A percentile compares a stretch with the other conserved stretches of the same genome.
Conservation (phyloP, 306 rosid species). For the Prinsepia uniflora region DNA sequence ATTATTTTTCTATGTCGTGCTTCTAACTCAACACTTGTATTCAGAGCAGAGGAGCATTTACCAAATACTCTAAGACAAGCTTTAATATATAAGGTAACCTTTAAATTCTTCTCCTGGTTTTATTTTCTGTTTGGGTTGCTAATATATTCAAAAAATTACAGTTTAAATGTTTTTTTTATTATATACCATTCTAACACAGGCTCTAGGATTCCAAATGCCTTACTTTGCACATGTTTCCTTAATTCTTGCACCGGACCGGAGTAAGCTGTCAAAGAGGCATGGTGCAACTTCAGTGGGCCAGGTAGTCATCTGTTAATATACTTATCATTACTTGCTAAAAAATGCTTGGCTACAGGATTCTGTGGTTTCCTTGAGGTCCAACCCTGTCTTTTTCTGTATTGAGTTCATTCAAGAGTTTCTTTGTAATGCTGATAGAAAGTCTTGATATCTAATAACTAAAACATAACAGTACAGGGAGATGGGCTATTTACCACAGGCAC, state of each 20-base stretch:
- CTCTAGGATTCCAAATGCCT: slow-evolving; percentile 21
- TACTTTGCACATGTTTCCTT: slow-evolving; percentile 73
- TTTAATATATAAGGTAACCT: slow-evolving; percentile 67
- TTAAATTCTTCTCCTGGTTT: slow-evolving; percentile 13
- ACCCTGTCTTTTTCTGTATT: not conserved
- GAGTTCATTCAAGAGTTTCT: not conserved
- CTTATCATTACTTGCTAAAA: not conserved
- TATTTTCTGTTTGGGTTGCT: not conserved
- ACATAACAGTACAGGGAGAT: slow-evolving; percentile 80
- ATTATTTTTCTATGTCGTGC: not conserved
- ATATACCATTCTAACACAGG: slow-evolving; percentile 1
- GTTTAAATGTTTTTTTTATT: not conserved
- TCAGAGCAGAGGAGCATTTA: slow-evolving; percentile 27
- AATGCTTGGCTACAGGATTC: not conserved
- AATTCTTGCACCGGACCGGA: slow-evolving; percentile 92
- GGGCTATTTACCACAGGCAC: slow-evolving; percentile 91
- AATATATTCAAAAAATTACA: not conserved
- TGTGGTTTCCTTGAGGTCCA: not conserved
- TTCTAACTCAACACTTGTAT: not conserved
- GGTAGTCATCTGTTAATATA: slow-evolving; percentile 5
- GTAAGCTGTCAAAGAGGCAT: slow-evolving; percentile 95
- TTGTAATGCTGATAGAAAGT: not conserved
- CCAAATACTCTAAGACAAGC: slow-evolving; percentile 40
- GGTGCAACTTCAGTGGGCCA: slow-evolving; percentile 86
- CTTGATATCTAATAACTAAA: slow-evolving; percentile 3